These are phyloP conservation scores for Fragaria ananassa DNA, from an alignment of 306 rosid species.

Conservation along the genomic window DNA sequence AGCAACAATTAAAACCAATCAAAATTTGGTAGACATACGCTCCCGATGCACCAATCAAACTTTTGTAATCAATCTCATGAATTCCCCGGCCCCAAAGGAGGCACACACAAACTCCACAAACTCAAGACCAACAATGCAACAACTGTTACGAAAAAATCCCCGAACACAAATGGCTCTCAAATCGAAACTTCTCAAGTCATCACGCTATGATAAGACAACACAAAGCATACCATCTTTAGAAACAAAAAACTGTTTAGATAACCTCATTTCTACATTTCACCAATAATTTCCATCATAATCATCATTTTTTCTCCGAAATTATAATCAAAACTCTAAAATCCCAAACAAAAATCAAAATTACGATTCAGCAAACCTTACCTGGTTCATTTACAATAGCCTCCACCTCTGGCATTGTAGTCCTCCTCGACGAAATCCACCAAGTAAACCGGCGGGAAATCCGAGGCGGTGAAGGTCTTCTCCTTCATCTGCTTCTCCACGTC, in stretches of 20 bases:
- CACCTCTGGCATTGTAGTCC: slow-evolving; percentile 64
- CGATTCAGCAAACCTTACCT: not conserved
- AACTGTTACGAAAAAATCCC: not conserved
- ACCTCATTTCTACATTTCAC: not conserved
- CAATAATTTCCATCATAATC: not conserved
- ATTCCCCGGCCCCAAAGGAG: not conserved
- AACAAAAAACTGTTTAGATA: not conserved
- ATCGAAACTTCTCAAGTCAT: not conserved
- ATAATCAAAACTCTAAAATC: not conserved
- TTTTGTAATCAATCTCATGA: not conserved
- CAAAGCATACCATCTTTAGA: not conserved
- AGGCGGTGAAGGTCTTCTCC: slow-evolving; percentile 45
- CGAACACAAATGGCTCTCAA: not conserved
- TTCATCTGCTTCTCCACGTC: slow-evolving; percentile 55
- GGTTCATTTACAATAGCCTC: slow-evolving; percentile 71
- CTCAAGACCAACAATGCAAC: not conserved
- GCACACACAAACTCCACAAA: not conserved
- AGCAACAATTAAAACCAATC: not conserved
- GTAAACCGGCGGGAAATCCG: slow-evolving; percentile 75
- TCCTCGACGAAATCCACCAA: slow-evolving; percentile 53
- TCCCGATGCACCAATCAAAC: not conserved
- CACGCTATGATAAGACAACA: not conserved
- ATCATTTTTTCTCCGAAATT: not conserved
- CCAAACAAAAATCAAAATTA: not conserved
- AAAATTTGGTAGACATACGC: not conserved